phyloP scores from a whole-genome alignment of 2,329 filamentous ascomycete species.

The Eurotiales sp. region DNA sequence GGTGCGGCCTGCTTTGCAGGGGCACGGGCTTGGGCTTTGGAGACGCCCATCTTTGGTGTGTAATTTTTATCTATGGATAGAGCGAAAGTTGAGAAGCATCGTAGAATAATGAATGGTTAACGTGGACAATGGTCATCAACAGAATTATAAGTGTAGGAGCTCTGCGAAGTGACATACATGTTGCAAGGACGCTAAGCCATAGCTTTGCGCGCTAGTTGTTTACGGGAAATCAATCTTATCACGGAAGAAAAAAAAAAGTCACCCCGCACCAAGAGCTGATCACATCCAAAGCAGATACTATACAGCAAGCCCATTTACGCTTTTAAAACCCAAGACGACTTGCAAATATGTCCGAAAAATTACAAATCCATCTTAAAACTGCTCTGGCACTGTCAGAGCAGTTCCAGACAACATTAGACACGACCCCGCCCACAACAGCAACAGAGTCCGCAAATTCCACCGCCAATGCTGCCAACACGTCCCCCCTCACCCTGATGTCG shows the following conservation, averaged over 20 bases:
- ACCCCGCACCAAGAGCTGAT: background rate
- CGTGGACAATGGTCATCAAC: too few relatives aligned
- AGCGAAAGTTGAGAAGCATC: background rate
- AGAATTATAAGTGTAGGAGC: too few relatives aligned
- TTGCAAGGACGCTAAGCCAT: too few relatives aligned
- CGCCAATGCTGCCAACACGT: slow-evolving; percentile 20
- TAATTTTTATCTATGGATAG: background rate
- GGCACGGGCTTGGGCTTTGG: slow-evolving; percentile 34
- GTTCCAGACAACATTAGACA: slow-evolving; percentile 36
- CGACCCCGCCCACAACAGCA: slow-evolving; percentile 17
- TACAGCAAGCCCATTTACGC: background rate
- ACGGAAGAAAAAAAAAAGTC: background rate
- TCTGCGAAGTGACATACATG: too few relatives aligned
- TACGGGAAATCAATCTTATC: background rate
- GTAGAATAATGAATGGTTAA: background rate
- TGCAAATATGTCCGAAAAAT: slow-evolving; percentile 27
- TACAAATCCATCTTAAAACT: slow-evolving; percentile 29
- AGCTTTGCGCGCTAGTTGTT: slow-evolving; percentile 5
- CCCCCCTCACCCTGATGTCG: slow-evolving; percentile 62
- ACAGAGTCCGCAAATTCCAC: slow-evolving; percentile 2
- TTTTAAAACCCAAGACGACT: background rate
- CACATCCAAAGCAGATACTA: too few relatives aligned
- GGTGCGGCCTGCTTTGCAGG: slow-evolving; percentile 51
- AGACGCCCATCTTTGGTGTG: background rate
- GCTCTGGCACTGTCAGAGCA: slow-evolving; percentile 36